Conservation (phyloP, 495 filamentous ascomycete species). For the Talaromyces ruber region DNA sequence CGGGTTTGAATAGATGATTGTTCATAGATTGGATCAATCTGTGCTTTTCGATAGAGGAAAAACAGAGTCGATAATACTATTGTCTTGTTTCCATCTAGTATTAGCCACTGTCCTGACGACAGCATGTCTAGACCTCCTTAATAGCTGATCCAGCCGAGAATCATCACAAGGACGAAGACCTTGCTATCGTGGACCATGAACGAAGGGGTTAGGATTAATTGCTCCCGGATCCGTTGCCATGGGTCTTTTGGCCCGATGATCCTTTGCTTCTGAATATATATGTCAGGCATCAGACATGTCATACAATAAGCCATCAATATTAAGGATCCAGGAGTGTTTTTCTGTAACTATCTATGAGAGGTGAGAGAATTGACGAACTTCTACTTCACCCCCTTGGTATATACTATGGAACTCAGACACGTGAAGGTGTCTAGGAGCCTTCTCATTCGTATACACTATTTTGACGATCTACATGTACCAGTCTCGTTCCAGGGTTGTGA, state of each 20-base stretch:
- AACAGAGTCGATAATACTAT: not conserved
- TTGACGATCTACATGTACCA: too few species aligned
- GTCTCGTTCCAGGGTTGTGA: not conserved
- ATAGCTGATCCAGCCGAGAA: not conserved
- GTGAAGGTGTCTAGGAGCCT: too few species aligned
- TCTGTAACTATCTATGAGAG: not conserved
- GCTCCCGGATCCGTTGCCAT: not conserved
- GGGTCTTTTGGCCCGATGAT: not conserved
- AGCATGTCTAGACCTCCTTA: not conserved
- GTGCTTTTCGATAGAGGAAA: not conserved
- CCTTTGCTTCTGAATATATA: not conserved
- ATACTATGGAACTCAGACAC: too few species aligned
- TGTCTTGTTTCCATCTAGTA: not conserved
- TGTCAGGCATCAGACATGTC: not conserved
- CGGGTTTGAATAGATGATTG: not conserved
- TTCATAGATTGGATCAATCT: not conserved
- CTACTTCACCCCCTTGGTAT: not conserved
- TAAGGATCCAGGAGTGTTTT: not conserved
- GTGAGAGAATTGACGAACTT: not conserved
- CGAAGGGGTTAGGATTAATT: not conserved
- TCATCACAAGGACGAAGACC: not conserved
- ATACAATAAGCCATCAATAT: not conserved
- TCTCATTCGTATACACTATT: not conserved
- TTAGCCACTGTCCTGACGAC: not conserved
- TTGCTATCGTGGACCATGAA: not conserved